Percentiles rank a stretch among this genome's conserved stretches.
These are phyloP conservation scores for Ogataea saltuana DNA, from an alignment of 805 yeast species.

Conservation along the genomic window DNA sequence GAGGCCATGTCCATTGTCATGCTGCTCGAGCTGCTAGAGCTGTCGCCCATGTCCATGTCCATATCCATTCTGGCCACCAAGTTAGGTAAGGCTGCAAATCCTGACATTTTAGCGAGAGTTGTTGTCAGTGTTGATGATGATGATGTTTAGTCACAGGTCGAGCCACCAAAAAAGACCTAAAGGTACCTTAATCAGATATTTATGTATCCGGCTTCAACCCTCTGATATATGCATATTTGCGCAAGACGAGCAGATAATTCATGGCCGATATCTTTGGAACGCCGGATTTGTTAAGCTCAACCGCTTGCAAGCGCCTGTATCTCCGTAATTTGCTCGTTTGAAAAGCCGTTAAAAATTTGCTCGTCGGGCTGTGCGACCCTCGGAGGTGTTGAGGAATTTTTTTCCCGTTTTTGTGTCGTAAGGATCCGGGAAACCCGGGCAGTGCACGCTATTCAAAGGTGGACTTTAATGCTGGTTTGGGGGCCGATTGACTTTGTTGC, in stretches of 20 bases:
- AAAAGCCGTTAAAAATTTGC: conserved; percentile 6
- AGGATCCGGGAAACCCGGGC: neutral
- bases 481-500: conserved; percentile 61
- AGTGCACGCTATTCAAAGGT: conserved; percentile 3
- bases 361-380: neutral
- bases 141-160: too few species aligned
- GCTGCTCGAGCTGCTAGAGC: conserved; percentile 16
- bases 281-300: neutral
- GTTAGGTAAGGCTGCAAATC: neutral
- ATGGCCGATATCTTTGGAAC: neutral
- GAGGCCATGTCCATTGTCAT: conserved; percentile 20
- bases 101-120: neutral
- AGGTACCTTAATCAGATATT: too few species aligned
- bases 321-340: conserved; percentile 7
- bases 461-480: conserved; percentile 46
- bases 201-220: too few species aligned
- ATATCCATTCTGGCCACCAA: conserved; percentile 6
- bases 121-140: neutral
- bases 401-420: too few species aligned
- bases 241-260: conserved; percentile 1
- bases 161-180: too few species aligned
- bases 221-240: too few species aligned
- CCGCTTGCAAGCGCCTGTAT: conserved; percentile 3
- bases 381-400: neutral
- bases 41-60: conserved; percentile 13